phyloP scores from a whole-genome alignment of 2,329 filamentous ascomycete species.

The Fusarium goolgardi region DNA sequence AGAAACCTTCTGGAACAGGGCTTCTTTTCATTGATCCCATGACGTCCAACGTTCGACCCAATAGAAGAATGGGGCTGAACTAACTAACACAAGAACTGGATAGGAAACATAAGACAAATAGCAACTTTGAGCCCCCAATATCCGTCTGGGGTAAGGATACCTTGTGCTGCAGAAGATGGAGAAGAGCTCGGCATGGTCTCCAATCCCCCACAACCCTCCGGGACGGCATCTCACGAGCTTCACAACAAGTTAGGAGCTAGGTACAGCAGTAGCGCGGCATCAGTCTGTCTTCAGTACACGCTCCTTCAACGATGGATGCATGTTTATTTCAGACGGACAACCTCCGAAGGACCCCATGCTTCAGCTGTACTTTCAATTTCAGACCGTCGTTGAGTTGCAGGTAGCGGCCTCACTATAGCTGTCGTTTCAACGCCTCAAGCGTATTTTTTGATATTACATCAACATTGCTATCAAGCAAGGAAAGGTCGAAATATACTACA shows the following conservation, averaged over 20 bases:
- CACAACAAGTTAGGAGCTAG: slow-evolving; percentile 5
- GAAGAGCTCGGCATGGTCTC: slow-evolving; percentile 16
- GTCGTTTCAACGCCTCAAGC: slow-evolving; percentile 6
- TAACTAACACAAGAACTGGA: not conserved
- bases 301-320: slow-evolving; percentile 21
- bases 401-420: slow-evolving; percentile 19
- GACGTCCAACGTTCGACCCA: not conserved
- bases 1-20: not conserved
- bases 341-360: slow-evolving; percentile 35
- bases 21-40: slow-evolving; percentile 1
- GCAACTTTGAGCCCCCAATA: slow-evolving; percentile 15
- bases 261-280: slow-evolving; percentile 19
- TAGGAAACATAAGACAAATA: not conserved
- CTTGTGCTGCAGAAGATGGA: slow-evolving; percentile 18
- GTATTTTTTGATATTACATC: slow-evolving; percentile 35
- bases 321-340: slow-evolving; percentile 34
- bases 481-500: not conserved
- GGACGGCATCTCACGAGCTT: slow-evolving; percentile 29
- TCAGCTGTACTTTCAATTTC: slow-evolving; percentile 13
- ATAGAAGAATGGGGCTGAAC: not conserved
- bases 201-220: slow-evolving; percentile 17
- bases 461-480: not conserved
- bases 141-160: slow-evolving; percentile 22
- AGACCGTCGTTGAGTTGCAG: slow-evolving; percentile 31
- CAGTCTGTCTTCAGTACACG: slow-evolving; percentile 12